Base-by-base conservation (phyloP, 352 stramenopile species). In the Phytopythium boreale region DNA sequence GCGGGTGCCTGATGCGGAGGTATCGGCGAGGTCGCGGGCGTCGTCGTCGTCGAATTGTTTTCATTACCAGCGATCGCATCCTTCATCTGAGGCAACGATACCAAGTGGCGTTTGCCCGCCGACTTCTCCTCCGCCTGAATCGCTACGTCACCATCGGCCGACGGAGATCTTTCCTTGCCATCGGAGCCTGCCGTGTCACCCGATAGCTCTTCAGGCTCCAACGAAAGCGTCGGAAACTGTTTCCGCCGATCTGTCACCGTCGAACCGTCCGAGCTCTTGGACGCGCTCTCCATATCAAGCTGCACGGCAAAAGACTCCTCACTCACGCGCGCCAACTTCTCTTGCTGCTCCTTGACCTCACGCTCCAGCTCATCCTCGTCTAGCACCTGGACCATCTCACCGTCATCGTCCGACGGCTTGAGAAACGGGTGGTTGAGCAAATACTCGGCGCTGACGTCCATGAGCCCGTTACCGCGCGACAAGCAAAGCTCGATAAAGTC, bases 401-500 rank as follows among this genome's bases (percentile, higher is more conserved):
- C 77, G 37, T 95, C 87, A 63, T 95, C 84, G 15, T 92, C 80
- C 59, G 89, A 82, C 2, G 74, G 71, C 67, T 95, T 92, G 11
- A 95, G 62, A 61, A 95, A 95, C 53, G 82, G 72, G 31, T 93
- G 84, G 55, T 80, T 59, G 31, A 93, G 68, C 59, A 95, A 58
- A 62, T 95, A 95, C 62, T 88, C 72, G 20, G 87, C 84, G n/a
- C 80, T 90, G 20, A 95, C 87, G 63, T 95, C 87, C 47, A 95
- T 71, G 5, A 89, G 53, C 8, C 87, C 87, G 59, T 95, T 93
- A 24, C 87, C 87, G 24, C 87, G 80, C 17, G 84, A 93, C 17
- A 95, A 56, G 64, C 87, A 95, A 15, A 95, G 63, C 69, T 95
- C 87, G 34, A 95, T 95, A 59, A 95, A 95, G 62, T 95, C 87